phyloP scores from a whole-genome alignment of 2,329 filamentous ascomycete species.

The Fusarium palustre region DNA sequence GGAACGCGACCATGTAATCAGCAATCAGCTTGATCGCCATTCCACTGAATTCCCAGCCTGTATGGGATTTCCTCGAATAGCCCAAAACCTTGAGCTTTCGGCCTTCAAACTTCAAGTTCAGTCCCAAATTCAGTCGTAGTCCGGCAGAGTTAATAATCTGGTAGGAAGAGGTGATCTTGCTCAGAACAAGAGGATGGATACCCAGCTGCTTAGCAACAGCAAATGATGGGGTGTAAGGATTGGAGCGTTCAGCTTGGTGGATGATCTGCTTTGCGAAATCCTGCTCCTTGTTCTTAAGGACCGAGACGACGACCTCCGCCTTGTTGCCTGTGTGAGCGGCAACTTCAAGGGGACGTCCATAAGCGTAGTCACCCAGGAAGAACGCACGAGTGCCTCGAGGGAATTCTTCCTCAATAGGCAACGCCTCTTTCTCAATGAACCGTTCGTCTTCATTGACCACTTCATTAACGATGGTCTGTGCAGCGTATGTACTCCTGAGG shows the following conservation, averaged over 20 bases:
- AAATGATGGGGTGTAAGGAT: constrained; percentile 86
- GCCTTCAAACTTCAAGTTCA: constrained; percentile 97
- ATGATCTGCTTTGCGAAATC: constrained; percentile 86
- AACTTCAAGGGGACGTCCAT: constrained; percentile 89
- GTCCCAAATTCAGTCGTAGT: constrained; percentile 85
- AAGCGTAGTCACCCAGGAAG: constrained; percentile 93
- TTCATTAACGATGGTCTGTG: constrained; percentile 89
- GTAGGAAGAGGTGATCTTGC: constrained; percentile 96
- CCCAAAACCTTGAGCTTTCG: constrained; percentile 96
- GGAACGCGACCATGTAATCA: constrained; percentile 93
- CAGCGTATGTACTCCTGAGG: constrained; percentile 88
- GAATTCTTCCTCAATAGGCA: constrained; percentile 92
- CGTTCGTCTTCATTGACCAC: constrained; percentile 92
- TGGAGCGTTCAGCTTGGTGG: constrained; percentile 73
- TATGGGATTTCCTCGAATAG: constrained; percentile 86
- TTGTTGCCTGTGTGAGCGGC: constrained; percentile 79
- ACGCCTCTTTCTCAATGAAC: constrained; percentile 89
- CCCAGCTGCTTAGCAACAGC: constrained; percentile 85
- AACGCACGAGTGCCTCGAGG: constrained; percentile 85
- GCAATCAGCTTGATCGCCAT: constrained; percentile 84
- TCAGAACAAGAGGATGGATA: constrained; percentile 87
- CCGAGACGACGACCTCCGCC: constrained; percentile 81
- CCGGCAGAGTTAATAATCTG: constrained; percentile 82
- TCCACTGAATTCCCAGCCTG: constrained; percentile 95
- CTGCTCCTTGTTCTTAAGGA: constrained; percentile 76